Percentiles rank a stretch among this genome's conserved stretches.
phyloP scores from a whole-genome alignment of 371 early-diverging fungal species.

The Lichtheimia hyalospora region DNA sequence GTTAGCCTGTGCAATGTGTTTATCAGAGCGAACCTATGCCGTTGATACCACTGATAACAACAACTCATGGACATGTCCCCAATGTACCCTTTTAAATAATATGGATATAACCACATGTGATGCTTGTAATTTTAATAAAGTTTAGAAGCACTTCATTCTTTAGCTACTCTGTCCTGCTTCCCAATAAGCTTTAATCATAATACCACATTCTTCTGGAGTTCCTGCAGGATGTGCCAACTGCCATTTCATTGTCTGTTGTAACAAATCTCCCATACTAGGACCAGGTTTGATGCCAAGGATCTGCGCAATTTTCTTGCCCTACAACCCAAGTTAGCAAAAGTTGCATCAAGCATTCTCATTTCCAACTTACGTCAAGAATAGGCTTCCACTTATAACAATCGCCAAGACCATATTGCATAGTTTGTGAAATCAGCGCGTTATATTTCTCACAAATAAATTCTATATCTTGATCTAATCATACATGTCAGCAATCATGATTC shows the following conservation, averaged over 20 bases:
- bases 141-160: too few relatives aligned
- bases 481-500: not conserved
- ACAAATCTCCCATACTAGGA: conserved; percentile 52
- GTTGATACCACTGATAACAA: not conserved
- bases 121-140: not conserved
- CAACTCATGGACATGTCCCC: conserved; percentile 25
- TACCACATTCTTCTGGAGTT: conserved; percentile 55
- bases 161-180: conserved; percentile 5
- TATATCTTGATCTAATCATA: conserved; percentile 6
- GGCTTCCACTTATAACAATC: conserved; percentile 62
- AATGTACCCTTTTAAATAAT: conserved; percentile 22
- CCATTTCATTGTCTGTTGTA: conserved; percentile 70
- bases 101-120: not conserved
- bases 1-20: conserved; percentile 32
- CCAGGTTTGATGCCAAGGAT: conserved; percentile 69
- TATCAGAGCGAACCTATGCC: conserved; percentile 12
- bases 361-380: conserved; percentile 59
- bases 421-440: conserved; percentile 28
- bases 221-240: conserved; percentile 71
- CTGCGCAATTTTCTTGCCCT: conserved; percentile 63
- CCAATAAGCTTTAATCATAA: conserved; percentile 41
- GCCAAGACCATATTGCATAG: conserved; percentile 44
- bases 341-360: not conserved
- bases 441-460: conserved; percentile 32
- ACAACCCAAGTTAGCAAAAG: not conserved